Percentiles rank a stretch among this genome's conserved stretches.
Evolutionary conservation across 805 yeast genomes (phyloP).

Genomic region (Hanseniaspora clermontiae): DNA sequence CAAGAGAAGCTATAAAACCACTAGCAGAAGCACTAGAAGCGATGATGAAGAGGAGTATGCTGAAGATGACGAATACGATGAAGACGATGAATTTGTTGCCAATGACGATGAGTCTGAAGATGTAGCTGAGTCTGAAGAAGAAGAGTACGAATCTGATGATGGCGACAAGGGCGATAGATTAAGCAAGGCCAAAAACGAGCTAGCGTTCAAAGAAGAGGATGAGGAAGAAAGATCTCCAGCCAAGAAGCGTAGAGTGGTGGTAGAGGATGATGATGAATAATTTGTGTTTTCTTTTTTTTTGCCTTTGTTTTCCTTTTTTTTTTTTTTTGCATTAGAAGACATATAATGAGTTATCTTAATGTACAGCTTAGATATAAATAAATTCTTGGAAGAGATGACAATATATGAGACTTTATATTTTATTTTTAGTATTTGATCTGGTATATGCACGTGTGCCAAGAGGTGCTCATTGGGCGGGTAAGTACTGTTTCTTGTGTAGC

Average conservation of each 20-base stretch:
- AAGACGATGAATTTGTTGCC: slow-evolving; percentile 21
- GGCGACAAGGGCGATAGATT: slow-evolving; percentile 22
- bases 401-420: too few species aligned
- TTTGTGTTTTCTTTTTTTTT: too few species aligned
- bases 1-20: slow-evolving; percentile 10
- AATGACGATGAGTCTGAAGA: slow-evolving; percentile 25
- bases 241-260: slow-evolving; percentile 23
- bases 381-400: too few species aligned
- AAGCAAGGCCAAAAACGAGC: slow-evolving; percentile 23
- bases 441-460: too few species aligned
- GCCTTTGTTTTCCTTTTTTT: too few species aligned
- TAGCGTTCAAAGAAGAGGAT: slow-evolving; percentile 19
- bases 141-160: slow-evolving; percentile 39
- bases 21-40: slow-evolving; percentile 4
- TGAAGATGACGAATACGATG: slow-evolving; percentile 27
- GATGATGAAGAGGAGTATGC: slow-evolving; percentile 29
- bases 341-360: too few species aligned
- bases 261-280: slow-evolving; percentile 46
- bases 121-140: slow-evolving; percentile 35
- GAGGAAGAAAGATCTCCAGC: slow-evolving; percentile 13
- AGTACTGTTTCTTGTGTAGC: too few species aligned
- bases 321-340: too few species aligned
- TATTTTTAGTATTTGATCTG: too few species aligned
- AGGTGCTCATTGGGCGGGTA: too few species aligned
- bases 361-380: too few species aligned